These are phyloP conservation scores for Xylaria palmicola DNA, from an alignment of 495 filamentous ascomycete species.

Conservation along the genomic window DNA sequence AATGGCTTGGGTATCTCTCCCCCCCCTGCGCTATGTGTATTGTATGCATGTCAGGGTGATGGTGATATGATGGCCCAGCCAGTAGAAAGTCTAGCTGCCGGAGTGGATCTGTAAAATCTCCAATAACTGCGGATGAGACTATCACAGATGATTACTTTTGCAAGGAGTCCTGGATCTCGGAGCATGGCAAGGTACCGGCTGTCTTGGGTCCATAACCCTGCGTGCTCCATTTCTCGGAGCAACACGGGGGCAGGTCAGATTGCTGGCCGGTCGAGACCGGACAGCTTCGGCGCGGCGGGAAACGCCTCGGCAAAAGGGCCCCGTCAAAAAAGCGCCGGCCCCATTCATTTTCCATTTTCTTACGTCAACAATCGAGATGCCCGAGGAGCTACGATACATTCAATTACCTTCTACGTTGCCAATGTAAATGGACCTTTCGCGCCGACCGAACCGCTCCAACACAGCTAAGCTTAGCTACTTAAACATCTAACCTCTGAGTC, in stretches of 20 bases:
- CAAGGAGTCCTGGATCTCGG: no score
- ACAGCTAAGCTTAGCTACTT: no score
- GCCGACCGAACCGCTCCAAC: not conserved
- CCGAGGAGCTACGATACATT: not conserved
- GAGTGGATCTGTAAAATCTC: no score
- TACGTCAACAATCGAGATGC: slow-evolving; percentile 6
- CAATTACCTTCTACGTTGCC: not conserved
- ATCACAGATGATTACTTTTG: no score
- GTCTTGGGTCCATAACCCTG: no score
- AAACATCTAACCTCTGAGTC: no score
- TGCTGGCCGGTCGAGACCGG: not conserved
- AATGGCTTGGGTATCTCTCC: slow-evolving; percentile 6
- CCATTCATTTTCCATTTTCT: slow-evolving; percentile 9
- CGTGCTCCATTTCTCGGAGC: not conserved
- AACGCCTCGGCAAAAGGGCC: slow-evolving; percentile 6
- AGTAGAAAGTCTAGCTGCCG: no score
- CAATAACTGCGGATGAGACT: not conserved
- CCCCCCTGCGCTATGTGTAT: not conserved
- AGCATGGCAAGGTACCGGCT: no score
- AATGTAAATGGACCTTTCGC: not conserved
- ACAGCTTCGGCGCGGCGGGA: slow-evolving; percentile 2
- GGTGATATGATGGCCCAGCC: not conserved
- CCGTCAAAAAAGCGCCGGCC: not conserved
- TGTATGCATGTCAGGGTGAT: not conserved
- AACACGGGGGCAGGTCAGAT: not conserved